A percentile compares a stretch with the other conserved stretches of the same genome.
phyloP scores from a whole-genome alignment of 2,329 filamentous ascomycete species.

The Aschersonia sp. region DNA sequence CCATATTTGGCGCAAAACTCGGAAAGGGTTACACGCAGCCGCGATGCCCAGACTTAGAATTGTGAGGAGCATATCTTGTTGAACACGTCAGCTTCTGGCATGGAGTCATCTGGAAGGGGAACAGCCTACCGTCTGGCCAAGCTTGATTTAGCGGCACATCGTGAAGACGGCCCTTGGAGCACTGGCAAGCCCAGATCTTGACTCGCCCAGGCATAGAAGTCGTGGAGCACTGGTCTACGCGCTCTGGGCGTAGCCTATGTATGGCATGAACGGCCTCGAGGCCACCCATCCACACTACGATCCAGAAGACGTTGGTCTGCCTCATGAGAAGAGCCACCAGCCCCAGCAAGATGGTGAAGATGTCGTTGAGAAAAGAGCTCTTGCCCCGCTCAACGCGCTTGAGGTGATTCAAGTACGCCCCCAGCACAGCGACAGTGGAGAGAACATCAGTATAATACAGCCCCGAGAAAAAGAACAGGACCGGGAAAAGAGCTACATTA shows the following conservation, averaged over 20 bases:
- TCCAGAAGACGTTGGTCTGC: slow-evolving; percentile 97
- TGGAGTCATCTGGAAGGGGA: background rate
- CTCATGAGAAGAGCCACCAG: slow-evolving; percentile 59
- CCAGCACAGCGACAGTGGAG: slow-evolving; percentile 62
- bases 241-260: slow-evolving; percentile 24
- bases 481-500: slow-evolving; percentile 75
- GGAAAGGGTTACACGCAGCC: slow-evolving; percentile 31
- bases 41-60: slow-evolving; percentile 50
- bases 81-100: too few relatives aligned
- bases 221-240: slow-evolving; percentile 15
- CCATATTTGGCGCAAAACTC: slow-evolving; percentile 34
- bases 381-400: slow-evolving; percentile 21
- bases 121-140: slow-evolving; percentile 32
- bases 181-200: slow-evolving; percentile 25
- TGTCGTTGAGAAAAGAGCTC: slow-evolving; percentile 21
- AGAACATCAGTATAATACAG: slow-evolving; percentile 91
- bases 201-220: slow-evolving; percentile 18
- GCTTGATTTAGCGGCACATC: slow-evolving; percentile 34
- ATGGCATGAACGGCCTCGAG: slow-evolving; percentile 38
- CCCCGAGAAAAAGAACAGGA: slow-evolving; percentile 89
- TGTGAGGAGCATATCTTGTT: slow-evolving; percentile 38
- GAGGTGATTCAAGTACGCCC: slow-evolving; percentile 48
- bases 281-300: slow-evolving; percentile 61
- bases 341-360: slow-evolving; percentile 40
- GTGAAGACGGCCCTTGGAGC: slow-evolving; percentile 37